Evolutionary conservation across 148 eudicot species (phyloP), one percentile per base, ranked within the genome.

Genomic region (Chenopodium quinoa): DNA sequence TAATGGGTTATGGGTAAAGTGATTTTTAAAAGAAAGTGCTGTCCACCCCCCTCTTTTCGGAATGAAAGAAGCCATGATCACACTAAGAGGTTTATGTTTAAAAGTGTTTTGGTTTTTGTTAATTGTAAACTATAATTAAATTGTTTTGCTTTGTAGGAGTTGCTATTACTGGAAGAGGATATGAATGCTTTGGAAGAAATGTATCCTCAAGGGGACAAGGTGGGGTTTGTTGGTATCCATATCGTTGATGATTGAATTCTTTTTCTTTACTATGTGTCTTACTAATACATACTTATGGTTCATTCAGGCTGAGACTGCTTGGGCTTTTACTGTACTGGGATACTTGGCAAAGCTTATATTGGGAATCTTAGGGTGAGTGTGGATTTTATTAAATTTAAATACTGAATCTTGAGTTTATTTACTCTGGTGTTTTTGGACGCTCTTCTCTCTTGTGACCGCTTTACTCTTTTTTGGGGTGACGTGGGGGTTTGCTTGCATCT

Each of bases 191-290:
- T 96, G 86, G 99, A 96, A 88, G 99, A 96, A 88, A 94, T 96
- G 97, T 96, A 96, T 85, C 99, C 99, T 85, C 99, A 96, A 89
- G 99, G 99, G 80, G 99, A 96, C 91, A 85, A 96, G 99, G 99
- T 94, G 80, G 86, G 80, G 73, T 44, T 50, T 34, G 48, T 73
- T 52, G 75, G 22, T 29, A 37, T 80, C 71, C 84, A 68, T 67
- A 50, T 79, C 66, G 6, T 81, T 25, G 60, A 29, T 14, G 11
- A 23, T 76, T 48, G 14, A 22, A 22, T 48, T 46, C 40, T 19
- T 73, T 62, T 9, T 44, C 54, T 68, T 81, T 25, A 0, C 32
- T 25, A 16, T 60, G 11, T 46, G 32, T 46, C 54, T 78, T 48
- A 20, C 71, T 85, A 63, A 82, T 81, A 72, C 78, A 23, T 76